Evolutionary conservation across 2,329 filamentous ascomycete species (phyloP).

Genomic region (Pseudogymnoascus sp.): DNA sequence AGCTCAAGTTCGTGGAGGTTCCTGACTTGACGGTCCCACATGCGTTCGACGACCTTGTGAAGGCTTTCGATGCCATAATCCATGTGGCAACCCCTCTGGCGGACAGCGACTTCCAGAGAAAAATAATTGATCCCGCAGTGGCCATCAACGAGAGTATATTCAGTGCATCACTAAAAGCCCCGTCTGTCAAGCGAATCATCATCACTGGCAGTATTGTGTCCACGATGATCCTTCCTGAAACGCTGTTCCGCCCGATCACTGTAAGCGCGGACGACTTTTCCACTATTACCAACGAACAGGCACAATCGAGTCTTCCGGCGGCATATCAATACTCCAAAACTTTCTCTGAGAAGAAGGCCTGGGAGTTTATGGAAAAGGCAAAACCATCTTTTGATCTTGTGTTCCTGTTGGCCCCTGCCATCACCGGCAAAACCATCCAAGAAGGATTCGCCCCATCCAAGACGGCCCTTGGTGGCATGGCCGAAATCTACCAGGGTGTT

Average conservation of each 20-base stretch:
- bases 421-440: slow-evolving; percentile 2
- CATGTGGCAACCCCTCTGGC: slow-evolving; percentile 1
- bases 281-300: slow-evolving; percentile 36
- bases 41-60: slow-evolving; percentile 9
- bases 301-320: slow-evolving; percentile 21
- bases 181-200: neutral
- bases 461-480: slow-evolving; percentile 1
- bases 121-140: neutral
- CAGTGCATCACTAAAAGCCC: neutral
- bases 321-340: slow-evolving; percentile 37
- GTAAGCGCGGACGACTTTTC: slow-evolving; percentile 47
- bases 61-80: neutral
- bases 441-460: neutral
- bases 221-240: neutral
- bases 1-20: slow-evolving; percentile 8
- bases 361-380: slow-evolving; percentile 50
- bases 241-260: slow-evolving; percentile 27
- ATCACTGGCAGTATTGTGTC: slow-evolving; percentile 9
- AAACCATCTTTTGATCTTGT: slow-evolving; percentile 43
- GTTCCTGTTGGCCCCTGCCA: slow-evolving; percentile 3
- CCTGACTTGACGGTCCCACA: slow-evolving; percentile 10
- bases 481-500: neutral
- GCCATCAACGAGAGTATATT: slow-evolving; percentile 3
- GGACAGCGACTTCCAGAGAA: neutral
- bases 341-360: slow-evolving; percentile 57